Evolutionary conservation across 306 rosid genomes (phyloP), one percentile per base, ranked within the genome.

Genomic region (Adenanthera pavonina): DNA sequence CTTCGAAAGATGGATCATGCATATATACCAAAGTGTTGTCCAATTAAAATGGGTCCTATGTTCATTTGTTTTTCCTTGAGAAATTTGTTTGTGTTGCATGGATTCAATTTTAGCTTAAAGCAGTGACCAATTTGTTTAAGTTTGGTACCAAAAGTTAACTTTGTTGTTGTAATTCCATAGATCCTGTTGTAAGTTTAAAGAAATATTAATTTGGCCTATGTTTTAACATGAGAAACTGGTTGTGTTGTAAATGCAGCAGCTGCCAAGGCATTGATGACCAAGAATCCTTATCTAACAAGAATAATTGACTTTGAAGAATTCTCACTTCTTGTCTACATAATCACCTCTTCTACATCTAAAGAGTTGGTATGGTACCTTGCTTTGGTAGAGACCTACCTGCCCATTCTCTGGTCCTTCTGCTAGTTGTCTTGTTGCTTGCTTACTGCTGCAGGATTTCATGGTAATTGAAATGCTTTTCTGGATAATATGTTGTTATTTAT

Each of bases 311-410:
- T 30, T 3, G 81, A 53, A 19, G 89, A 87, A 17, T 68, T 76
- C 78, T 83, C 92, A 8, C 94, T 90, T 3, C 86, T 90, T 7
- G 13, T 81, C 34, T 49, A 81, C 34, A 87, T 88, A 8, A 75
- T 88, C 5, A 74, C 71, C 13, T 79, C 77, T 52, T 38, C 82
- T 2, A 64, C 57, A 2, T 69, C 75, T 81, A 81, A 81, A 74
- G 87, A 90, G 9, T 83, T 88, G 86, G 86, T 85, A n/a, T 88
- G 90, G 94, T 90, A 79, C 83, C 86, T 90, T 51, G 79, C 86
- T 76, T 85, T 71, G 80, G 77, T 54, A 87, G 46, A 61, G 68
- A 36, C 89, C 86, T 65, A 71, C 72, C 11, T 43, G 60, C 48
- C 88, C 92, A 25, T 90, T 90, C 82, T 72, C 92, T 11, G 87